A percentile compares a stretch with the other conserved stretches of the same genome.
phyloP scores from a whole-genome alignment of 352 stramenopile species.

The Blastocystis sp. region DNA sequence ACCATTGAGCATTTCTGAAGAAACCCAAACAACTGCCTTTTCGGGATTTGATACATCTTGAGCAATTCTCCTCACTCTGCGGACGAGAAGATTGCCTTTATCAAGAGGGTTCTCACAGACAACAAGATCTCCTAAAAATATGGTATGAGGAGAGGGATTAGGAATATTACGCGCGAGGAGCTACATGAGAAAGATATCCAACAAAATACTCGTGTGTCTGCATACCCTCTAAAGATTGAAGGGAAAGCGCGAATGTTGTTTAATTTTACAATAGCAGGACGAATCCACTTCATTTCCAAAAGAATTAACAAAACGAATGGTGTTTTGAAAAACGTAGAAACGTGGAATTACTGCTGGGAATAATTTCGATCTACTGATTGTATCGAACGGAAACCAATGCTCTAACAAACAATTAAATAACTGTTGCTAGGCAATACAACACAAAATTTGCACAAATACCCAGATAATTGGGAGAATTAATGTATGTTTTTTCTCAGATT shows the following conservation, averaged over 20 bases:
- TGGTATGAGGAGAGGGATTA: background rate
- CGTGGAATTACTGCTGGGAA: background rate
- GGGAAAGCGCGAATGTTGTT: conserved; percentile 60
- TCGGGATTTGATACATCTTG: background rate
- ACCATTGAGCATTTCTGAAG: conserved; percentile 37
- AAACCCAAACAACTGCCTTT: background rate
- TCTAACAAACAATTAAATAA: background rate
- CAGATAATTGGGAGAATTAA: background rate
- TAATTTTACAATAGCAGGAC: conserved; percentile 53
- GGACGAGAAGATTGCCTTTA: background rate
- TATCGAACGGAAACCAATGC: background rate
- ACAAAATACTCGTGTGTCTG: conserved; percentile 9
- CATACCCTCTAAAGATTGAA: conserved; percentile 44
- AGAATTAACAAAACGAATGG: background rate
- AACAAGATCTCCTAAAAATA: conserved; percentile 55
- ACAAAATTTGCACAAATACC: background rate
- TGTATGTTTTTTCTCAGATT: background rate
- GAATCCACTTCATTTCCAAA: conserved; percentile 54
- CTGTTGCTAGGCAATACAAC: background rate
- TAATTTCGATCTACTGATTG: background rate
- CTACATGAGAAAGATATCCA: background rate
- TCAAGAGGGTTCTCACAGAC: conserved; percentile 12
- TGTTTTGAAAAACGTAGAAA: background rate
- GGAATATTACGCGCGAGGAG: conserved; percentile 38
- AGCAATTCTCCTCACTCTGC: background rate